phyloP scores from a whole-genome alignment of 306 rosid genomes.

The Pyrus bretschneideri region DNA sequence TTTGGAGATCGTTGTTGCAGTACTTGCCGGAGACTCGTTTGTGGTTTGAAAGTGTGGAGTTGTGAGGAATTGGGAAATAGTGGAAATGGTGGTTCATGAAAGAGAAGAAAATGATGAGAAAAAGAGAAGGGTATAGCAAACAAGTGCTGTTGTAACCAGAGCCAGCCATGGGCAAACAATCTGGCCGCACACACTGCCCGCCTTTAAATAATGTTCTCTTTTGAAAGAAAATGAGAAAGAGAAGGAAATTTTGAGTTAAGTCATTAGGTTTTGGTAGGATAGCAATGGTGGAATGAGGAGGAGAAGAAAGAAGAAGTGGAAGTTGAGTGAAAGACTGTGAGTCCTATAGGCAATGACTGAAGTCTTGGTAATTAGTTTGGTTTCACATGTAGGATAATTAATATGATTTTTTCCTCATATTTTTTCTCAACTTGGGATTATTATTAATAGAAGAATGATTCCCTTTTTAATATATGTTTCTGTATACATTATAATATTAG shows the following conservation, averaged over 20 bases:
- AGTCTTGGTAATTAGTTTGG: background rate
- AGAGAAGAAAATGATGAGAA: constrained; percentile 31
- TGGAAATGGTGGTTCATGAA: constrained; percentile 12
- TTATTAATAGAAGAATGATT: background rate
- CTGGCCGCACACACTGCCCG: background rate
- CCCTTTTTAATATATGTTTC: too few relatives aligned
- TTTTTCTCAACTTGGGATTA: background rate
- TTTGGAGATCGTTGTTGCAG: background rate
- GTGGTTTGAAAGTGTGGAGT: background rate
- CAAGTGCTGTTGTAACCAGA: background rate
- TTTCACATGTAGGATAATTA: background rate
- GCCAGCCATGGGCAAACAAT: constrained; percentile 21
- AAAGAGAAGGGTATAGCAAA: constrained; percentile 14
- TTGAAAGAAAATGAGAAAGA: background rate
- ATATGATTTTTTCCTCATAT: background rate
- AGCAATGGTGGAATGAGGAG: background rate
- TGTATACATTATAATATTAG: background rate
- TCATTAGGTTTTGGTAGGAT: background rate
- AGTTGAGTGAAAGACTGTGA: background rate
- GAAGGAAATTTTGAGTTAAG: background rate
- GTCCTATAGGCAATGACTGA: background rate
- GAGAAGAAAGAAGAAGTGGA: background rate
- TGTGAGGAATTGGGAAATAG: background rate
- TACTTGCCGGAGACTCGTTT: background rate
- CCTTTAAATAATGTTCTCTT: background rate